Base-by-base conservation (phyloP, 192 early-diverging fungal genomes). In the Coemansia sp. region DNA sequence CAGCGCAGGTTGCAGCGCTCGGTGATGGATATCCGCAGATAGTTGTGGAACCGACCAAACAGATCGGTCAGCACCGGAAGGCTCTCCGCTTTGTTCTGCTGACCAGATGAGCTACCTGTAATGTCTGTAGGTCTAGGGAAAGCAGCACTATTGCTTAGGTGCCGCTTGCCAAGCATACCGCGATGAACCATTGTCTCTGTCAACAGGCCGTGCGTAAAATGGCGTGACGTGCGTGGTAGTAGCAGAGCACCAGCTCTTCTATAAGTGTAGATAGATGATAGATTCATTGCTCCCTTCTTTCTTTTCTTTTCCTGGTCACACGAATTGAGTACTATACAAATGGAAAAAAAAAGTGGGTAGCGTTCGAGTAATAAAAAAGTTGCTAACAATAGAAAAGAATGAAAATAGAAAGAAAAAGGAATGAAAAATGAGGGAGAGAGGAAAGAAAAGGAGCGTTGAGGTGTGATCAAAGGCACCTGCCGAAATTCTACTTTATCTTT, bases 1-100 rank as follows among this genome's bases (percentile, higher is more conserved):
- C 95, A 98, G 67, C 97, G 86, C 61, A 99, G 84, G 72, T 99
- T 99, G 85, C 97, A 99, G 52, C 88, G 85, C 78, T 99, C 97
- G 3, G 95, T 97, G 8, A 99, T 74, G 0, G 94, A 95, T 37
- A 99, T 96, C 13, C 97, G 91, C 61, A 99, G 84, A 62, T 99
- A 99, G 41, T 89, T 94, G 77, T 99, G 97, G 67, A 90, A 85
- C 36, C 97, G 88, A 19, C 87, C 86, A 86, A 95, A 96, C 47
- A 85, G 84, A 71, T 98, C 96, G 0, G 78, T 75, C 61, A 96
- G 63, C 16, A 72, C 69, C 1, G 79, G 79, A 12, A 45, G 47
- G 12, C 6, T 40, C 41, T 52, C 49, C 12, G 11, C 47, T 37
- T 41, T 36, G 37, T 56, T 39, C 32, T 2, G 15, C 12, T 51